phyloP scores from a whole-genome alignment of 768 basidiomycete species.

The Phallus indusiatus region DNA sequence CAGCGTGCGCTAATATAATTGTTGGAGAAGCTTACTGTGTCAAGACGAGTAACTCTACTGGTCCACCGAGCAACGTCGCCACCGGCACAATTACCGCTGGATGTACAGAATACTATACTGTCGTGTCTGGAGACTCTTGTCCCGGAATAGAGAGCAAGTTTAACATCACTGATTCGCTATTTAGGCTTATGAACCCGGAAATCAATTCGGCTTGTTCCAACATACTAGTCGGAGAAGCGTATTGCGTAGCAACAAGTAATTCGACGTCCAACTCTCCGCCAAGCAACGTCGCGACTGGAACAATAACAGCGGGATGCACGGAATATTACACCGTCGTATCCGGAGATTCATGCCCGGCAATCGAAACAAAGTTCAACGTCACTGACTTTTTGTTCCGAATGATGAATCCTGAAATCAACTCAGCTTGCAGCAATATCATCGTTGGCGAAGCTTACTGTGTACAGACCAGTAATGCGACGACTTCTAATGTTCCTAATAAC shows the following conservation, averaged over 20 bases:
- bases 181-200: conserved; percentile 1
- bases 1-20: neutral
- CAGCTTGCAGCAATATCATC: neutral
- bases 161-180: neutral
- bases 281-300: neutral
- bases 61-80: neutral
- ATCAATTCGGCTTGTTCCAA: conserved; percentile 1
- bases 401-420: conserved; percentile 7
- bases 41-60: neutral
- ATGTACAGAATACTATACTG: neutral
- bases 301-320: conserved; percentile 4
- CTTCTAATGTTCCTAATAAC: neutral
- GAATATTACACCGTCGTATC: no score
- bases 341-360: no score
- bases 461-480: neutral
- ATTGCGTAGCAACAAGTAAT: neutral
- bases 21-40: neutral
- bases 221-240: neutral
- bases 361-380: conserved; percentile 1
- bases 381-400: neutral
- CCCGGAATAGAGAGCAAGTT: conserved; percentile 1
- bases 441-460: neutral
- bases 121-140: conserved; percentile 1
- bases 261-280: neutral
- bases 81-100: conserved; percentile 1